Evolutionary conservation across 2,329 filamentous ascomycete species (phyloP).

Genomic region (Monilinia fructicola): DNA sequence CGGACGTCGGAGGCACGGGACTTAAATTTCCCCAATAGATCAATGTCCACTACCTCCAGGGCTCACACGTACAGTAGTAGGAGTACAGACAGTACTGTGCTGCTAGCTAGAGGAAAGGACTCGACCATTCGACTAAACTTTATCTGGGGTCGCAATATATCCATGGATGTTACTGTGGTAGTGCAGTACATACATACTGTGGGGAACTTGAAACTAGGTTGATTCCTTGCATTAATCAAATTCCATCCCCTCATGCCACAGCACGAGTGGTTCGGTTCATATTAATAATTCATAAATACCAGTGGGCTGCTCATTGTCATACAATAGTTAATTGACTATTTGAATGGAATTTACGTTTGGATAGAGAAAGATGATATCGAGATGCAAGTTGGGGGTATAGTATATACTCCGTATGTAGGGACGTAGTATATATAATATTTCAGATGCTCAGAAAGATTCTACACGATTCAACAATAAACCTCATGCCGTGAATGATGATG

Average conservation of each 20-base stretch:
- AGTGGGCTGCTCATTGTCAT: background rate
- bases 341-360: background rate
- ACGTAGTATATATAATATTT: too few species aligned
- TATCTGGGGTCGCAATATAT: slow-evolving; percentile 11
- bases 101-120: too few species aligned
- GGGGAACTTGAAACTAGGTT: background rate
- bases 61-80: too few species aligned
- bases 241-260: background rate
- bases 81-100: too few species aligned
- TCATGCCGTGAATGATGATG: too few species aligned
- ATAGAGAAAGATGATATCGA: too few species aligned
- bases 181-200: background rate
- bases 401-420: too few species aligned
- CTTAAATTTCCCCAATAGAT: background rate
- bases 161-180: background rate
- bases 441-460: too few species aligned
- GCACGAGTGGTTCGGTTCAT: background rate
- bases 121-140: slow-evolving; percentile 10
- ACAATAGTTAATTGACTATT: background rate
- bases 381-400: too few species aligned
- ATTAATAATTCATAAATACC: background rate
- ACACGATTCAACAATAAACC: too few species aligned
- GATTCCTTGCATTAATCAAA: background rate
- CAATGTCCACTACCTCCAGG: too few species aligned
- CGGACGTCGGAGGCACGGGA: slow-evolving; percentile 15